Conservation (phyloP, 768 basidiomycete genomes). For the Phanerochaete carnosa region DNA sequence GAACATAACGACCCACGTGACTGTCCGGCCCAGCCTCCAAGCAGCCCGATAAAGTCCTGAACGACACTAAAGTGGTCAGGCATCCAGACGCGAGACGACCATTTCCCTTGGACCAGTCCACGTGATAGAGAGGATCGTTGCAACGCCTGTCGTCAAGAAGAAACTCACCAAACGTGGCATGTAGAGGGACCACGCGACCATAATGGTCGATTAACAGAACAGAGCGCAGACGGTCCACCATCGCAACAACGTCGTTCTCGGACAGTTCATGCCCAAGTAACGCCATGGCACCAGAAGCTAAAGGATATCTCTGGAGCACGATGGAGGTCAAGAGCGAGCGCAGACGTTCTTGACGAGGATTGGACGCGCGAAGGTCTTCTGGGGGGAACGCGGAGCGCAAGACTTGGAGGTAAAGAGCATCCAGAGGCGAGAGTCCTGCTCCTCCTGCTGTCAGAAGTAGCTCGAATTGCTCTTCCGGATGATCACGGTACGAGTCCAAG, state of each 20-base stretch:
- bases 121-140: background rate
- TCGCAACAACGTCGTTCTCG: background rate
- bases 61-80: no score
- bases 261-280: background rate
- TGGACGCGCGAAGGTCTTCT: background rate
- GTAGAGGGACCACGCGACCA: background rate
- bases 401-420: background rate
- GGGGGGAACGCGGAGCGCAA: background rate
- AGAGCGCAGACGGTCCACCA: background rate
- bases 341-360: background rate
- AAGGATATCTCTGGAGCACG: background rate
- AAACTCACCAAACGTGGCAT: background rate
- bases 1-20: no score
- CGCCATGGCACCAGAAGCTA: background rate
- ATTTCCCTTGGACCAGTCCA: background rate
- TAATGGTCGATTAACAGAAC: background rate
- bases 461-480: background rate
- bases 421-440: background rate
- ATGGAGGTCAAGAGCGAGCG: background rate
- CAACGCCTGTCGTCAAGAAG: background rate
- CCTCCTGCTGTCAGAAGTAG: background rate
- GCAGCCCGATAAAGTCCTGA: no score
- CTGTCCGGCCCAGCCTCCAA: no score
- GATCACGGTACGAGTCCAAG: background rate
- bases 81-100: no score